Percentiles rank a stretch among this genome's conserved stretches.
These are phyloP conservation scores for Bryum argenteum DNA, from an alignment of 225 moss, liverwort and hornwort genomes.

Conservation along the genomic window DNA sequence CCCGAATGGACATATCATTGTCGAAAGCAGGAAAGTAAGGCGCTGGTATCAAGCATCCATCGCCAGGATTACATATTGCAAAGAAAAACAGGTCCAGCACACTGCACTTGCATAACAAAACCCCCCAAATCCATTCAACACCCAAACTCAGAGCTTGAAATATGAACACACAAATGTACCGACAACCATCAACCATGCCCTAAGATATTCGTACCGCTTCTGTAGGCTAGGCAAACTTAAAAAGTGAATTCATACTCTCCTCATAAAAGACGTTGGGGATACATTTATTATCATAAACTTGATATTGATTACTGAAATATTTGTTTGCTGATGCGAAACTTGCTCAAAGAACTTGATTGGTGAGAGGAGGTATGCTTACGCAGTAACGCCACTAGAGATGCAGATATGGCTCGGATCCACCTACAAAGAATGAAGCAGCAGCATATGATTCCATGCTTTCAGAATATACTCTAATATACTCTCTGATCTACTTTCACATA, in stretches of 20 bases:
- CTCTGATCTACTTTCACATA: no score
- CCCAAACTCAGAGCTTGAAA: slow-evolving; percentile 14
- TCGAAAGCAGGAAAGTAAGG: slow-evolving; percentile 99
- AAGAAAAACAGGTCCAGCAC: slow-evolving; percentile 98
- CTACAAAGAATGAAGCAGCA: slow-evolving; percentile 41
- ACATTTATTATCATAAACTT: no score
- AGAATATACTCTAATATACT: neutral
- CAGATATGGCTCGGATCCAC: slow-evolving; percentile 83
- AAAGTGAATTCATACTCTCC: no score
- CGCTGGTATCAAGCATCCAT: slow-evolving; percentile 94
- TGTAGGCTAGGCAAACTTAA: no score
- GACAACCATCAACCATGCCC: slow-evolving; percentile 2
- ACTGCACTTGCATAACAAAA: slow-evolving; percentile 42
- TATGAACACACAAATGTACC: neutral
- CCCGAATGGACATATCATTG: slow-evolving; percentile 96
- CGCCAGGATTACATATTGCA: slow-evolving; percentile 82
- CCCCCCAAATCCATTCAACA: neutral
- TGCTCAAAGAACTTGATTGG: neutral
- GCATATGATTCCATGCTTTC: neutral
- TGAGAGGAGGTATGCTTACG: slow-evolving; percentile 49
- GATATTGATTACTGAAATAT: no score
- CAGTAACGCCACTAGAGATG: slow-evolving; percentile 97
- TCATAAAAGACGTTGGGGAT: no score
- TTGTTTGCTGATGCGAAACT: neutral
- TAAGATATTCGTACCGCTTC: neutral